Conservation (phyloP, 2,329 filamentous ascomycete genomes). For the Purpureocillium lavendulum region DNA sequence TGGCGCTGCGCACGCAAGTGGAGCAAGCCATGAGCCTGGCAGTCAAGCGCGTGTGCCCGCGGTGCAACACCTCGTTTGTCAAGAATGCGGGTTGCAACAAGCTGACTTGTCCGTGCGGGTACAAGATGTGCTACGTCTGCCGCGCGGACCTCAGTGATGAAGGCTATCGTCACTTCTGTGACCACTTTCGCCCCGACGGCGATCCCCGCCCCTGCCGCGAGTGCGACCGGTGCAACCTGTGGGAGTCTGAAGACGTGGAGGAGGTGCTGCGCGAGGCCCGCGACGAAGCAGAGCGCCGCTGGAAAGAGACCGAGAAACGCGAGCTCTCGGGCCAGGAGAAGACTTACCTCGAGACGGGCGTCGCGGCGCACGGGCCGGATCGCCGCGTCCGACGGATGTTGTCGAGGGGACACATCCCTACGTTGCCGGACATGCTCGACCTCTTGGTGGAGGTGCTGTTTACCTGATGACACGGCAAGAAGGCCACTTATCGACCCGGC, state of each 20-base stretch:
- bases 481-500: too few species aligned
- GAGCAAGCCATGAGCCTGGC: conserved; percentile 91
- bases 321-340: conserved; percentile 47
- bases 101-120: conserved; percentile 88
- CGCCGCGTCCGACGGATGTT: conserved; percentile 23
- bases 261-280: conserved; percentile 59
- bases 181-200: conserved; percentile 81
- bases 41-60: conserved; percentile 89
- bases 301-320: conserved; percentile 56
- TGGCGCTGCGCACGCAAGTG: conserved; percentile 78
- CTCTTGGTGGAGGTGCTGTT: conserved; percentile 34
- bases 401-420: conserved; percentile 24
- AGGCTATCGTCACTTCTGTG: conserved; percentile 91
- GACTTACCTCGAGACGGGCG: conserved; percentile 48
- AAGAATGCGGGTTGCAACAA: conserved; percentile 96
- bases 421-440: conserved; percentile 35
- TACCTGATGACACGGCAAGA: conserved; percentile 15
- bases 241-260: conserved; percentile 68
- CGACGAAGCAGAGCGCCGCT: conserved; percentile 62
- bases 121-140: conserved; percentile 97
- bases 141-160: conserved; percentile 65
- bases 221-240: conserved; percentile 74
- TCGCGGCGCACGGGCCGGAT: conserved; percentile 20
- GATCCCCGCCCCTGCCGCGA: conserved; percentile 64
- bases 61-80: conserved; percentile 86